phyloP scores from a whole-genome alignment of 129 eudicot species.

The Artemisia tridentata region DNA sequence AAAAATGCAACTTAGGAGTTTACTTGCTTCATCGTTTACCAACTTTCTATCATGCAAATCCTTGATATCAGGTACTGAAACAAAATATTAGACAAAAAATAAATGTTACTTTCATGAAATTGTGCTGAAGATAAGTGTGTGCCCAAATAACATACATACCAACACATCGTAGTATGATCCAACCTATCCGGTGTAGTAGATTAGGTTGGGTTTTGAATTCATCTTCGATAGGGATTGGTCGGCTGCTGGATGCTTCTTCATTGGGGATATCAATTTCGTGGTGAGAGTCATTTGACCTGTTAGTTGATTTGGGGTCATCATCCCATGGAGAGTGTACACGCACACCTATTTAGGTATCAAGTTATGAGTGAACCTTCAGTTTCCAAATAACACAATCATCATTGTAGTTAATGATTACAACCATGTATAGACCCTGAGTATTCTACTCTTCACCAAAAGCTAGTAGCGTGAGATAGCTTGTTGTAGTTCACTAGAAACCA shows the following conservation, averaged over 20 bases:
- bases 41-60: slow-evolving; percentile 43
- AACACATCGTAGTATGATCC: slow-evolving; percentile 36
- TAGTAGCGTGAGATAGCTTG: not conserved
- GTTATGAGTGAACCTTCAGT: not conserved
- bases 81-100: not conserved
- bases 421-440: not conserved
- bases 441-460: not conserved
- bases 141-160: slow-evolving; percentile 24
- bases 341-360: slow-evolving; percentile 28
- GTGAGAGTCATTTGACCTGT: not conserved
- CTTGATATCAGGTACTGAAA: slow-evolving; percentile 42
- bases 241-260: slow-evolving; percentile 20
- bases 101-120: not conserved
- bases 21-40: slow-evolving; percentile 42
- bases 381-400: not conserved
- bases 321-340: slow-evolving; percentile 49
- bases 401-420: not conserved
- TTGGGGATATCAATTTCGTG: slow-evolving; percentile 24
- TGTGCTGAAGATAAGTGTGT: not conserved
- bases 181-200: slow-evolving; percentile 35
- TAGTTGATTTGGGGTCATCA: slow-evolving; percentile 3
- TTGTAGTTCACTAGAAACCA: too few relatives aligned
- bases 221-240: slow-evolving; percentile 4
- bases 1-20: slow-evolving; percentile 41
- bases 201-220: not conserved